Evolutionary conservation across 345 rosid genomes (phyloP).

Genomic region (Punica granatum): DNA sequence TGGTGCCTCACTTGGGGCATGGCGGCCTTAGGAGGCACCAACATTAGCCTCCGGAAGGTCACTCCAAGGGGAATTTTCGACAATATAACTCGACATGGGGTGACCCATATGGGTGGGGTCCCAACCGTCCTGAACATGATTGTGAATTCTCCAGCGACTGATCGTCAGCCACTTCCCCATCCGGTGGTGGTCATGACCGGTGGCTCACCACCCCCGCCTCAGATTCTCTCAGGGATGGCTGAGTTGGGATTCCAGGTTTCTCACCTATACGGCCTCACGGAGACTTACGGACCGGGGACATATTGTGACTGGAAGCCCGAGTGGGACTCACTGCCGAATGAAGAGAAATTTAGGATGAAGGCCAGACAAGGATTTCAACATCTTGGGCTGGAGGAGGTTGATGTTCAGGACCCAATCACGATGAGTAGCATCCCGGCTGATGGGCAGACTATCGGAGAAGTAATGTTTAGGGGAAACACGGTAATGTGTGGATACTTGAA

Average conservation of each 20-base stretch:
- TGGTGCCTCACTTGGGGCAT: conserved; percentile 90
- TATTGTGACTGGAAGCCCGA: conserved; percentile 59
- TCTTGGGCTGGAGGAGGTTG: conserved; percentile 60
- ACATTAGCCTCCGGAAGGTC: conserved; percentile 60
- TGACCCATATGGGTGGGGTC: conserved; percentile 84
- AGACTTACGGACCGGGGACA: conserved; percentile 71
- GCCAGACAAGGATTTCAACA: conserved; percentile 75
- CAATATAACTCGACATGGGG: conserved; percentile 39
- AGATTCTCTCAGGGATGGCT: conserved; percentile 48
- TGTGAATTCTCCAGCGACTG: conserved; percentile 37
- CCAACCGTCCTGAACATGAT: conserved; percentile 80
- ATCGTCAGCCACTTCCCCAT: conserved; percentile 35
- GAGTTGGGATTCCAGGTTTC: conserved; percentile 56
- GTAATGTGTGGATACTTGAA: conserved; percentile 74
- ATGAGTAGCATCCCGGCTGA: conserved; percentile 50
- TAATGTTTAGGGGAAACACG: conserved; percentile 67
- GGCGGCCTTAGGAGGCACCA: conserved; percentile 82
- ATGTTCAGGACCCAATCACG: conserved; percentile 46
- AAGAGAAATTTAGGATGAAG: conserved; percentile 38
- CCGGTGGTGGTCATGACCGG: conserved; percentile 53
- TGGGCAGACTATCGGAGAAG: conserved; percentile 55
- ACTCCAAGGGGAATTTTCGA: conserved; percentile 49
- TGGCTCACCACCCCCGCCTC: conserved; percentile 63
- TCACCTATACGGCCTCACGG: conserved; percentile 73
- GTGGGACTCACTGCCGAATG: conserved; percentile 50